These are phyloP conservation scores for Adansonia madagascariensis DNA, from an alignment of 441 rosid genomes.

Conservation along the genomic window DNA sequence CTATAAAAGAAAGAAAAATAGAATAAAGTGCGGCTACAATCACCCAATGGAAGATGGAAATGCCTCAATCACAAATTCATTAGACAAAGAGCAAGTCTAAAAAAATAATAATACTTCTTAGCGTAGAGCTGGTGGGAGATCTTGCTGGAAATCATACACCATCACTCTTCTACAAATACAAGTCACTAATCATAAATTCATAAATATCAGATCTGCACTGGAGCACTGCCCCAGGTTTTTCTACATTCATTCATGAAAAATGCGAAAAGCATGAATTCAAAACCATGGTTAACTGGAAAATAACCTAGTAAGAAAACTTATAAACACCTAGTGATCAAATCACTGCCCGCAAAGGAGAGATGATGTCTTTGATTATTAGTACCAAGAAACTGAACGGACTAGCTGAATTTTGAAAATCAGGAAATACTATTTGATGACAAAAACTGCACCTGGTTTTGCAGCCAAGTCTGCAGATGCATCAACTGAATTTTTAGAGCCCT, in stretches of 20 bases:
- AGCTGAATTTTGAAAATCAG: background rate
- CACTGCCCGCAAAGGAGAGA: background rate
- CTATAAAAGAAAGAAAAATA: background rate
- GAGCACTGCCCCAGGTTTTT: background rate
- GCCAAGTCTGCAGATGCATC: slow-evolving; percentile 39
- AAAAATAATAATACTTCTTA: background rate
- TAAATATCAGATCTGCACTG: background rate
- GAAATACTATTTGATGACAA: background rate
- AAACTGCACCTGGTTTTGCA: slow-evolving; percentile 38
- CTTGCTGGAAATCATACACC: background rate
- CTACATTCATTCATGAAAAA: background rate
- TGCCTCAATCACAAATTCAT: background rate
- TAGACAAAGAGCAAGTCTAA: background rate
- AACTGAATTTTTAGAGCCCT: slow-evolving; percentile 28
- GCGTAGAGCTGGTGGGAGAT: background rate
- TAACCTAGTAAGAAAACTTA: background rate
- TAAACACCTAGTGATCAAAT: background rate
- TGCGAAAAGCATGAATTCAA: background rate
- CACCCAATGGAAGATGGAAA: background rate
- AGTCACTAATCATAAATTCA: background rate
- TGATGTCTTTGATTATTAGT: background rate
- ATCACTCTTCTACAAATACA: background rate
- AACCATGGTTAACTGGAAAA: background rate
- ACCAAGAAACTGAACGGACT: background rate
- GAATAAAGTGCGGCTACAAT: background rate